Base-by-base conservation (phyloP, 768 basidiomycete species). In the Terana coerulea region DNA sequence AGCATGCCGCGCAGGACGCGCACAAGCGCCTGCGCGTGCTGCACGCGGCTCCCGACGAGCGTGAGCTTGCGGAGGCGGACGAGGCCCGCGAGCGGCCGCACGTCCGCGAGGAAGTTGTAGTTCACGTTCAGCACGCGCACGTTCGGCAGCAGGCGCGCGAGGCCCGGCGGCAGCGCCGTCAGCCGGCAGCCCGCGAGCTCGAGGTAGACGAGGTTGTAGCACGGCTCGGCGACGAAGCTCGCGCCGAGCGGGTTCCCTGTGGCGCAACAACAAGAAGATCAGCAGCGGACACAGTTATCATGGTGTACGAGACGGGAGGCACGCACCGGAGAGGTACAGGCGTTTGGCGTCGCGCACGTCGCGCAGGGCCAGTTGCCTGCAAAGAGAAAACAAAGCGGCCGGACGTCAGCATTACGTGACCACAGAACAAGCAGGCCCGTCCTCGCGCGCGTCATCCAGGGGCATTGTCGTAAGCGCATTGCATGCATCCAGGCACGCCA, bases 321-420 rank as follows among this genome's bases (percentile, higher is more conserved):
- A 76, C 89, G 58, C 66, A 92, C 93, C 92, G 58, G 92, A 95
- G 49, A 98, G 81, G 75, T 98, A 99, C 64, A 98, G 71, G 48
- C 95, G 83, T 72, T 94, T 95, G 61, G 93, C 84, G 72, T 95
- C 91, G 64, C 91, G 84, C 63, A 97, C 80, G 64, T 92, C 88
- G 61, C 81, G 83, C 10, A 68, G 69, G 53, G 68, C 67, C 45
- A 78, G 62, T 48, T 69, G 56, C 60, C 76, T 77, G 68, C 52
- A 67, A n/a, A 21, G 5, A 10, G n/a, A 30, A n/a, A n/a, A n/a
- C n/a, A n/a, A n/a, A 12, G 8, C n/a, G 21, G 19, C 7, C 11
- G 3, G 17, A 25, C 41, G 46, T 49, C 40, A 45, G 53, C 42
- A 31, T 29, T 11, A 52, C 25, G 54, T 26, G 25, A 22, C 9